These are phyloP conservation scores for Aspergillus sp. DNA, from an alignment of 2,329 filamentous ascomycete species.

Conservation along the genomic window DNA sequence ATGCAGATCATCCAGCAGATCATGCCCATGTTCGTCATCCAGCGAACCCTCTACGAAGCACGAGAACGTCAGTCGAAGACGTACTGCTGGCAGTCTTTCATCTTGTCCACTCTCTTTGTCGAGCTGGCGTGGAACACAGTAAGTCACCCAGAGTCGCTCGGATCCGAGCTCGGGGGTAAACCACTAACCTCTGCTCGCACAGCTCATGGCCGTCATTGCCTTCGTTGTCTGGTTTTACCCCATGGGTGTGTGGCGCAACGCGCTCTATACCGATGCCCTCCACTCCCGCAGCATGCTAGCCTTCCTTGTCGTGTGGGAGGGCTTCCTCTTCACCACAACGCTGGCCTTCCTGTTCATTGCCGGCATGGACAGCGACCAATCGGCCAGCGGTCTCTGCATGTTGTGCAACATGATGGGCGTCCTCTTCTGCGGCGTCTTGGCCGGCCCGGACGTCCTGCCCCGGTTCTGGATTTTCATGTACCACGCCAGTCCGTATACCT, in stretches of 20 bases:
- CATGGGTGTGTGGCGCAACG: conserved; percentile 42
- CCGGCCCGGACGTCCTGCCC: conserved; percentile 6
- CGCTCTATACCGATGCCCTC: conserved; percentile 29
- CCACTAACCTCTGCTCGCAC: background rate
- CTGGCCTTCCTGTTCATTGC: conserved; percentile 70
- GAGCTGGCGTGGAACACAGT: conserved; percentile 61
- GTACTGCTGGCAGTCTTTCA: conserved; percentile 70
- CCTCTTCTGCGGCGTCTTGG: conserved; percentile 12
- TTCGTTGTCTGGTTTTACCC: conserved; percentile 67
- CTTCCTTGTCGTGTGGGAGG: conserved; percentile 60
- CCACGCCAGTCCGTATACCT: conserved; percentile 18
- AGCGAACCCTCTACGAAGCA: conserved; percentile 56
- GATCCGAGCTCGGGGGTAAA: no score
- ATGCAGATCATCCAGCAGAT: conserved; percentile 52
- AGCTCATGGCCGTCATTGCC: conserved; percentile 56
- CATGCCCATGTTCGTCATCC: conserved; percentile 56
- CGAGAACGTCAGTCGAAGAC: conserved; percentile 63
- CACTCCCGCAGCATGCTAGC: conserved; percentile 59
- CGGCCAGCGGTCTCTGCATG: background rate
- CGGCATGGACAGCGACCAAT: conserved; percentile 1
- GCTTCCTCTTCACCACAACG: conserved; percentile 66
- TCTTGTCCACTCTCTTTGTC: conserved; percentile 66
- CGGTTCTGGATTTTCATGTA: conserved; percentile 19
- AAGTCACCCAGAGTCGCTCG: background rate
- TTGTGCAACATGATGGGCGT: conserved; percentile 5